Percentiles rank a stretch among this genome's conserved stretches.
Conservation (phyloP, 2,329 filamentous ascomycete species). For the Xylaria sp. region DNA sequence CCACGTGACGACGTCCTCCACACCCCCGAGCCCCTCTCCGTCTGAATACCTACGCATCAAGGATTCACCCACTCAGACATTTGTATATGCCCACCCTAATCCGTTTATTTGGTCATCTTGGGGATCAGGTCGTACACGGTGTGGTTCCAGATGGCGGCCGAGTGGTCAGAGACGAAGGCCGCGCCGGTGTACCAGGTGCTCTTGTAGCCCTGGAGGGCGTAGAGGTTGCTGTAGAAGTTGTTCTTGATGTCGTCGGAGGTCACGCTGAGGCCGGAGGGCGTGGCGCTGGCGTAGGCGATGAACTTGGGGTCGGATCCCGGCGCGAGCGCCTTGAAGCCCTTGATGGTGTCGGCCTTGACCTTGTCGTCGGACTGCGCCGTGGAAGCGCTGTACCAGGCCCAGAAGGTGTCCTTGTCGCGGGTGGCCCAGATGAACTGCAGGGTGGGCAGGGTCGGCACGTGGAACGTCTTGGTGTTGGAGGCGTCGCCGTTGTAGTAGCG, state of each 20-base stretch:
- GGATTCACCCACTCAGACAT: no score
- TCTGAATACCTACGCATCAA: no score
- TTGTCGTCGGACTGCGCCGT: neutral
- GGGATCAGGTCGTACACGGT: no score
- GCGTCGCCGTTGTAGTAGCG: neutral
- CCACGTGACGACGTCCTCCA: no score
- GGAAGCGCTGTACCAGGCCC: conserved; percentile 1
- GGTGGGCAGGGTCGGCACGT: conserved; percentile 2
- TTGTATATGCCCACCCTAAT: no score
- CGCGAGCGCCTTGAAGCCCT: neutral
- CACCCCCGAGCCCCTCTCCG: no score
- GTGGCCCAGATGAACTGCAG: conserved; percentile 4
- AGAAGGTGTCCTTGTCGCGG: conserved; percentile 1
- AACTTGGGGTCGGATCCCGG: neutral
- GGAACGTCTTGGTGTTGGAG: neutral
- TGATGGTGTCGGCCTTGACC: conserved; percentile 4
- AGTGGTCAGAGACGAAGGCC: conserved; percentile 1
- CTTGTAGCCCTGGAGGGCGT: conserved; percentile 8
- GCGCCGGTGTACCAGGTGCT: conserved; percentile 13
- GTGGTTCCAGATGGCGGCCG: no score
- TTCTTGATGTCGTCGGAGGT: conserved; percentile 4
- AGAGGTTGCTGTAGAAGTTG: conserved; percentile 9
- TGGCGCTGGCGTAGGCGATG: conserved; percentile 2
- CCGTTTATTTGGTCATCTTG: no score
- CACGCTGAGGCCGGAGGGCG: conserved; percentile 2